Base-by-base conservation (phyloP, 768 basidiomycete species). In the Crucibulum laeve region DNA sequence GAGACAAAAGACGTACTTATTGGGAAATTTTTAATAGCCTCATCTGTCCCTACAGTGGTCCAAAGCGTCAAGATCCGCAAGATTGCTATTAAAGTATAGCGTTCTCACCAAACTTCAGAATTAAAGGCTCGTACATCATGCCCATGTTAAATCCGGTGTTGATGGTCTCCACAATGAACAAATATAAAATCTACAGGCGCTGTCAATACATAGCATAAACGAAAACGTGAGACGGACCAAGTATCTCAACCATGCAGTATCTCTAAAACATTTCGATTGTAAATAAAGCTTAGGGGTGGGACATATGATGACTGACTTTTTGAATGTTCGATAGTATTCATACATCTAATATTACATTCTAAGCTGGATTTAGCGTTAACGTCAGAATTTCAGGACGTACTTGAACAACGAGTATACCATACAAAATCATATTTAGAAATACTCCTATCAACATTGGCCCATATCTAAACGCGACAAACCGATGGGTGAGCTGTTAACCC, bases 91-190 rank as follows among this genome's bases (percentile, higher is more conserved):
- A 32, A 2, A 3, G 2, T 3, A 28, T n/a, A 19, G 35, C 19
- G 25, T 6, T 23, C 43, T 1, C 24, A 57, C 58, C 58, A 30
- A 53, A 57, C 5, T 41, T 30, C 6, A 49, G n/a, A 11, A 59
- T 50, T 6, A 56, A 42, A 2, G 56, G 56, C 5, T 56, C 40
- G 32, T 60, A 62, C 33, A 56, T 51, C 40, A 59, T 53, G 25
- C 32, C 41, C 25, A 57, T 56, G 7, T 47, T 44, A 17, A 57
- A 51, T 0, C 39, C 57, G 0, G 53, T 54, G 36, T 57, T 58
- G 5, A 46, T 13, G 0, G 56, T 54, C 39, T 62, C 61, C 4
- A 53, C 47, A n/a, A 55, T 8, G n/a, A 60, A 41, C 4, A 62
- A 33, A 32, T 56, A 59, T 1, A 53, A 24, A 3, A 60, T 54